Evolutionary conservation across 805 yeast genomes (phyloP).

Genomic region (Blastobotrys chiropterorum): DNA sequence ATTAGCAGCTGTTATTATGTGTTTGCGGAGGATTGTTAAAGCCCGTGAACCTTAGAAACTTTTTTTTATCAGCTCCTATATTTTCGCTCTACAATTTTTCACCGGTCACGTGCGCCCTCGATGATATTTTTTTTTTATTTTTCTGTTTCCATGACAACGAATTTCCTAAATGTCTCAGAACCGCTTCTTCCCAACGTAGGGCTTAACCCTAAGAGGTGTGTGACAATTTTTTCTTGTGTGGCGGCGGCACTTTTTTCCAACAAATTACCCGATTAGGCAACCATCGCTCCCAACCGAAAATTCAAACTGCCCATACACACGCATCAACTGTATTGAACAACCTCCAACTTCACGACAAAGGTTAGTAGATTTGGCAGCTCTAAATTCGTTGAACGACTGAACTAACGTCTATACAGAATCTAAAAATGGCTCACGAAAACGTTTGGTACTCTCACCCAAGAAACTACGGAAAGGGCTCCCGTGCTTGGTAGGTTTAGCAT

Average conservation of each 20-base stretch:
- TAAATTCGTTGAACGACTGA: neutral
- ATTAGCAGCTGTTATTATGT: neutral
- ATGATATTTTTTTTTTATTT: neutral
- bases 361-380: neutral
- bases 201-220: neutral
- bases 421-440: constrained; percentile 99
- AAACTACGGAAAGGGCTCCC: constrained; percentile 99
- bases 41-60: neutral
- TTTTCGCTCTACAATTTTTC: neutral
- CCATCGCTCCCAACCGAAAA: neutral
- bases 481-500: constrained; percentile 60
- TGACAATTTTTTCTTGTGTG: neutral
- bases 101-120: neutral
- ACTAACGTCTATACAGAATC: constrained; percentile 23
- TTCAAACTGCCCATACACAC: neutral
- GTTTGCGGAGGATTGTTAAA: neutral
- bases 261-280: neutral
- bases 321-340: neutral
- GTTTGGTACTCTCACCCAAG: constrained; percentile 99
- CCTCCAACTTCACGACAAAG: constrained; percentile 1
- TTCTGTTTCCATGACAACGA: neutral
- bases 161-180: no score
- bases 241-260: neutral
- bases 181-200: no score
- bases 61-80: neutral